These are phyloP conservation scores for Dalbergia cochinchinensis DNA, from an alignment of 306 rosid genomes.

Conservation along the genomic window DNA sequence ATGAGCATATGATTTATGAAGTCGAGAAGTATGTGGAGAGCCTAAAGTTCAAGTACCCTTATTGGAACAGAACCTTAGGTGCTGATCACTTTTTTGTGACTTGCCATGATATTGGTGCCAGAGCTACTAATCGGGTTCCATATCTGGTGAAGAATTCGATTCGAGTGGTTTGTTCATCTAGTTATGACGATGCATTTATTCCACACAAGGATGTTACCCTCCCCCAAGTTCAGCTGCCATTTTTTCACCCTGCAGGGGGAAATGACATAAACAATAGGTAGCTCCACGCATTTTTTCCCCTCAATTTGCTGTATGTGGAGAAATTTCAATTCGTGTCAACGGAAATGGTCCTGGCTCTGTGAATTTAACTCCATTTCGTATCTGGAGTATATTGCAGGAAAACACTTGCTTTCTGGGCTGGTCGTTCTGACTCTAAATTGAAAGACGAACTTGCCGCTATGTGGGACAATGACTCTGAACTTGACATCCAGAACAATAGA, in stretches of 20 bases:
- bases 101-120: slow-evolving; percentile 46
- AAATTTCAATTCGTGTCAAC: background rate
- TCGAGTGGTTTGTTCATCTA: slow-evolving; percentile 43
- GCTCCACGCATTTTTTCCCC: background rate
- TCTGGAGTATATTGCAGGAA: slow-evolving; percentile 35
- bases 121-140: slow-evolving; percentile 38
- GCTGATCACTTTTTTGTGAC: slow-evolving; percentile 52
- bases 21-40: slow-evolving; percentile 39
- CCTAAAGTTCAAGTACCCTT: slow-evolving; percentile 40
- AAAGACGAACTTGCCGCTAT: slow-evolving; percentile 17
- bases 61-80: slow-evolving; percentile 53
- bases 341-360: background rate
- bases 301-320: background rate
- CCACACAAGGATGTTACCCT: slow-evolving; percentile 49
- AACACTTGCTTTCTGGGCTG: slow-evolving; percentile 48
- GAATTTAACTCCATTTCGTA: background rate
- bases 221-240: slow-evolving; percentile 49
- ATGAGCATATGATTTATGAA: slow-evolving; percentile 21
- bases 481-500: slow-evolving; percentile 47
- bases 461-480: slow-evolving; percentile 43
- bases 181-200: slow-evolving; percentile 39
- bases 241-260: slow-evolving; percentile 24
- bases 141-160: slow-evolving; percentile 42
- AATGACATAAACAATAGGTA: slow-evolving; percentile 31
- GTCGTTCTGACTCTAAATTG: slow-evolving; percentile 41